Conservation (phyloP, 1,284 basidiomycete species). For the Peniophora sp. region DNA sequence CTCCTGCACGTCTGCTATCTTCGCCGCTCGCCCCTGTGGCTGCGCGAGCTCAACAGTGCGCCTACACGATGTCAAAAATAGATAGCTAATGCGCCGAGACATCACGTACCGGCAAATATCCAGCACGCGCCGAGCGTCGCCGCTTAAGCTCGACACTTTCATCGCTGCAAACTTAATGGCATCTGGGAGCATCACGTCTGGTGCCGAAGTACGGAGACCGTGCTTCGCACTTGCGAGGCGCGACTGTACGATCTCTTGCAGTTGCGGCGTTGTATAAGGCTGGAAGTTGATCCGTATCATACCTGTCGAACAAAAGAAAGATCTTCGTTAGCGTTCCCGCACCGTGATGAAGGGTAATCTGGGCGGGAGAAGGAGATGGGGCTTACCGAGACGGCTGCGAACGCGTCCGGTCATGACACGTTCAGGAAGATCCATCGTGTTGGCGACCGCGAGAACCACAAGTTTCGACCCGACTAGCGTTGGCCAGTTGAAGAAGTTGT, state of each 20-base stretch:
- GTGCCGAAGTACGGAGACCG: slow-evolving; percentile 30
- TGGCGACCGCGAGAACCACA: slow-evolving; percentile 95
- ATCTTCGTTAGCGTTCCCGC: neutral
- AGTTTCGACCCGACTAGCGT: slow-evolving; percentile 81
- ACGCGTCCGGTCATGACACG: slow-evolving; percentile 89
- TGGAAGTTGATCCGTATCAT: slow-evolving; percentile 94
- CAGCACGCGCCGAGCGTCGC: slow-evolving; percentile 89
- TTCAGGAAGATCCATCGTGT: slow-evolving; percentile 97
- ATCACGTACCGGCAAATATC: slow-evolving; percentile 75
- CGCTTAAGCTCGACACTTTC: slow-evolving; percentile 88
- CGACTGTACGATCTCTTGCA: slow-evolving; percentile 83
- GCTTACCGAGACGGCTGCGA: slow-evolving; percentile 80
- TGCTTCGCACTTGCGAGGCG: slow-evolving; percentile 59
- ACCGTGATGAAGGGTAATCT: neutral
- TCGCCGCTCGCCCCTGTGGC: slow-evolving; percentile 45
- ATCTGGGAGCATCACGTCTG: slow-evolving; percentile 62
- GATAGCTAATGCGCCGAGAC: neutral
- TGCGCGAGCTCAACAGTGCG: slow-evolving; percentile 80
- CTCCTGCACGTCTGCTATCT: slow-evolving; percentile 67
- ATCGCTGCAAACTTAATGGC: slow-evolving; percentile 88
- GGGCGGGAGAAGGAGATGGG: neutral
- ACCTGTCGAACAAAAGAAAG: slow-evolving; percentile 38
- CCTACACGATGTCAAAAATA: slow-evolving; percentile 26
- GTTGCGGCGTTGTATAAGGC: slow-evolving; percentile 78
- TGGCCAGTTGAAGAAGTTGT: slow-evolving; percentile 99